These are phyloP conservation scores for Neurospora sp. DNA, from an alignment of 495 filamentous ascomycete genomes.

Conservation along the genomic window DNA sequence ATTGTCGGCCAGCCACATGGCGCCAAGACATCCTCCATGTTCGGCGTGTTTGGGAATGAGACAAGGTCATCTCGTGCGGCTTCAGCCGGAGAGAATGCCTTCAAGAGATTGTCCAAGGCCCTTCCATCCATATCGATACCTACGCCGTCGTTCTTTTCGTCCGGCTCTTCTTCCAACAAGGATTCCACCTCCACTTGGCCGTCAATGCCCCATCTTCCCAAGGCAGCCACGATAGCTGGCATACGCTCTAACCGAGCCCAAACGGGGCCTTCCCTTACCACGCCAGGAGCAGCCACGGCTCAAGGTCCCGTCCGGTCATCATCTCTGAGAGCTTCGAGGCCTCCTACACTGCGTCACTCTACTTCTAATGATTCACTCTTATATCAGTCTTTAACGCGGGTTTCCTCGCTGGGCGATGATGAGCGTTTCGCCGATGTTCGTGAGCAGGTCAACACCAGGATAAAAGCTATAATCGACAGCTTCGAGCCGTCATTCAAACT, in stretches of 20 bases:
- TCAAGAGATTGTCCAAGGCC: constrained; percentile 37
- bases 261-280: neutral
- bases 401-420: constrained; percentile 79
- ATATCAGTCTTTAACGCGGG: constrained; percentile 55
- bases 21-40: constrained; percentile 25
- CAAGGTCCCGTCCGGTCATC: neutral
- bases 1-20: constrained; percentile 23
- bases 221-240: neutral
- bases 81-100: constrained; percentile 32
- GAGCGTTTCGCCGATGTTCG: constrained; percentile 71
- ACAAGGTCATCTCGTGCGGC: constrained; percentile 26
- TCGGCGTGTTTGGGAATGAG: constrained; percentile 24
- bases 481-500: constrained; percentile 66
- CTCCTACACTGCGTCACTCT: constrained; percentile 41
- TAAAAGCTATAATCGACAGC: constrained; percentile 88
- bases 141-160: constrained; percentile 38
- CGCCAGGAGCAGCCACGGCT: neutral
- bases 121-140: constrained; percentile 45
- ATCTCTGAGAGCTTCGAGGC: constrained; percentile 6
- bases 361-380: constrained; percentile 72
- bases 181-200: constrained; percentile 5
- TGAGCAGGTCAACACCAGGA: constrained; percentile 70
- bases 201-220: neutral
- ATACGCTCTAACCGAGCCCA: neutral
- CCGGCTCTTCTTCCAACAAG: constrained; percentile 20